Percentiles rank a stretch among this genome's conserved stretches.
These are phyloP conservation scores for Geotrichum europaeum DNA, from an alignment of 1,139 yeast species.

Conservation along the genomic window DNA sequence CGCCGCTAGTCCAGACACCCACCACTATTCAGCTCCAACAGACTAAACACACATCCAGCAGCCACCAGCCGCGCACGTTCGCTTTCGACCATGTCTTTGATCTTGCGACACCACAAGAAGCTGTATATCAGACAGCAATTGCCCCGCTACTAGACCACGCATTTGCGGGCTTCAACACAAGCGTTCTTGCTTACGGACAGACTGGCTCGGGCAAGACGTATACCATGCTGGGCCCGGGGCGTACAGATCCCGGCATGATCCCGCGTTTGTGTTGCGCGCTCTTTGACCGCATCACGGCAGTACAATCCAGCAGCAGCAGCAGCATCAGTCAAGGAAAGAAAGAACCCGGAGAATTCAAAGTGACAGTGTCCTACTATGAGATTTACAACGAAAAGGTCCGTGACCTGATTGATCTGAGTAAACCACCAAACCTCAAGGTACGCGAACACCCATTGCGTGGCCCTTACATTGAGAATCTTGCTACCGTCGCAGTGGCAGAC, in stretches of 20 bases:
- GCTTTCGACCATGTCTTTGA: slow-evolving; percentile 12
- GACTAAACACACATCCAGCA: background rate
- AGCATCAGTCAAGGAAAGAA: background rate
- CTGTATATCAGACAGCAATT: background rate
- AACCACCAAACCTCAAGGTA: slow-evolving; percentile 52
- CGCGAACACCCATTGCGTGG: slow-evolving; percentile 72
- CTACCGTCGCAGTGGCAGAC: slow-evolving; percentile 50
- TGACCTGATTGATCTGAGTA: slow-evolving; percentile 49
- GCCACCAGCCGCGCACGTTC: slow-evolving; percentile 1
- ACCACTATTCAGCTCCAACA: background rate
- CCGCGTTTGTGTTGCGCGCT: slow-evolving; percentile 11
- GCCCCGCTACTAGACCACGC: slow-evolving; percentile 14
- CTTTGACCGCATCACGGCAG: slow-evolving; percentile 3
- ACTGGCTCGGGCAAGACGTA: slow-evolving; percentile 84
- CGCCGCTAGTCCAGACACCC: background rate
- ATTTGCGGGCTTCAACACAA: slow-evolving; percentile 69
- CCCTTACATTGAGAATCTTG: slow-evolving; percentile 66
- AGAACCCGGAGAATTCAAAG: slow-evolving; percentile 18
- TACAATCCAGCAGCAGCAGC: background rate
- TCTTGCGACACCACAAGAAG: slow-evolving; percentile 7
- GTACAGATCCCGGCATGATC: slow-evolving; percentile 20
- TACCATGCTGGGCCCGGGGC: slow-evolving; percentile 68
- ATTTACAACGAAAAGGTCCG: slow-evolving; percentile 83
- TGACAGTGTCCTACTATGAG: slow-evolving; percentile 70
- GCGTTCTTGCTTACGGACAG: slow-evolving; percentile 84